A percentile compares a stretch with the other conserved stretches of the same genome.
These are phyloP conservation scores for Paecilomyces fulvus DNA, from an alignment of 2,329 filamentous ascomycete genomes.

Conservation along the genomic window DNA sequence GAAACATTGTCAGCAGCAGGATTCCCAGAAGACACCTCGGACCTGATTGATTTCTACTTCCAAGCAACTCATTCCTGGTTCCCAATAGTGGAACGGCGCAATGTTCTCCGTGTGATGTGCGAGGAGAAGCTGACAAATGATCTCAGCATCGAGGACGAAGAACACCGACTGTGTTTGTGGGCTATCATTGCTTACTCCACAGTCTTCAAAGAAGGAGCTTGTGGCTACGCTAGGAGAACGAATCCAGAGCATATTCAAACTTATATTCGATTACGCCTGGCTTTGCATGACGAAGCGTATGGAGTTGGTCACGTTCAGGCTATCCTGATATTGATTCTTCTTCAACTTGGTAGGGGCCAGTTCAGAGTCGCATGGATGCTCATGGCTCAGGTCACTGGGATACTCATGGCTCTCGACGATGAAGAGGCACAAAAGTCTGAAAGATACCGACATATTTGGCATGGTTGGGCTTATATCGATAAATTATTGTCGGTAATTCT, in stretches of 20 bases:
- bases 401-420: slow-evolving; percentile 38
- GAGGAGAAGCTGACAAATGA: slow-evolving; percentile 42
- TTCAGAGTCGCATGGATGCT: slow-evolving; percentile 54
- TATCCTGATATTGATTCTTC: slow-evolving; percentile 51
- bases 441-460: slow-evolving; percentile 15
- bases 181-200: slow-evolving; percentile 51
- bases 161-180: slow-evolving; percentile 38
- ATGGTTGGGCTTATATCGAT: slow-evolving; percentile 14
- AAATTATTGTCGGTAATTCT: slow-evolving; percentile 35
- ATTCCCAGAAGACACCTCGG: slow-evolving; percentile 43
- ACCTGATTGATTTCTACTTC: slow-evolving; percentile 63
- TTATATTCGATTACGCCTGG: slow-evolving; percentile 46
- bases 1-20: slow-evolving; percentile 34
- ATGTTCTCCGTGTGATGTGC: slow-evolving; percentile 43
- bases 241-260: slow-evolving; percentile 42
- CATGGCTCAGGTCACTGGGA: slow-evolving; percentile 55
- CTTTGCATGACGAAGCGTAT: slow-evolving; percentile 30
- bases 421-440: slow-evolving; percentile 4
- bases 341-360: slow-evolving; percentile 54
- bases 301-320: slow-evolving; percentile 49
- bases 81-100: slow-evolving; percentile 61
- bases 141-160: neutral
- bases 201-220: neutral
- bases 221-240: neutral
- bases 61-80: slow-evolving; percentile 71